Evolutionary conservation across 495 filamentous ascomycete genomes (phyloP), one percentile per base, ranked within the genome.

Genomic region (Annulohypoxylon bovei): DNA sequence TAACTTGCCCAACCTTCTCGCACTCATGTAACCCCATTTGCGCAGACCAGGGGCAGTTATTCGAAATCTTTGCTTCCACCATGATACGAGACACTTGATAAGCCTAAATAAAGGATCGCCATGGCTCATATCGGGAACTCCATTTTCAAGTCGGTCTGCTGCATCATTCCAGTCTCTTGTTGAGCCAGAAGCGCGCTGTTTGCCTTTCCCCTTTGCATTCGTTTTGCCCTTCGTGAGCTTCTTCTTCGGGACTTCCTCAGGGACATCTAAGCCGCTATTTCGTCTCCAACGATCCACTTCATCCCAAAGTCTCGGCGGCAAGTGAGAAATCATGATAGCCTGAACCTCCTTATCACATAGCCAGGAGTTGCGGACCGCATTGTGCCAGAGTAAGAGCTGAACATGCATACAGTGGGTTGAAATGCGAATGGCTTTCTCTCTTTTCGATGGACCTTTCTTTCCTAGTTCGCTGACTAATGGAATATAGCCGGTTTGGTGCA

Each of bases 331-430:
- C 56, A 99, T 79, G 52, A 91, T 91, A 16, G 88, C 88, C 72
- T 98, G 94, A 6, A 94, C 81, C 57, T 92, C 87, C 22, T 85
- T 72, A 73, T 98, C 93, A 67, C 92, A 94, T 23, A 90, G 76
- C 95, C 95, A 99, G 6, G 87, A 74, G 78, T 98, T 99, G 23
- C 95, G 89, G 18, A 97, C 75, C 0, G 90, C 85, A 77, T 98
- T 98, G 72, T 98, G 94, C 79, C 89, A 95, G 46, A 99, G 86
- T 47, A 99, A 79, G 63, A 90, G 87, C 75, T 95, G 92, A 3
- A 99, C 95, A 79, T 99, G 95, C 73, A 95, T 85, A 70, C 91
- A 91, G 76, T 99, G 95, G 6, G 92, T 93, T 37, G 88, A 80
- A 6, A 89, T 83, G 33, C 95, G 85, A 40, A 95, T 92, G 65